phyloP scores from a whole-genome alignment of 208 protist species.

The Crithidia acanthocephali region DNA sequence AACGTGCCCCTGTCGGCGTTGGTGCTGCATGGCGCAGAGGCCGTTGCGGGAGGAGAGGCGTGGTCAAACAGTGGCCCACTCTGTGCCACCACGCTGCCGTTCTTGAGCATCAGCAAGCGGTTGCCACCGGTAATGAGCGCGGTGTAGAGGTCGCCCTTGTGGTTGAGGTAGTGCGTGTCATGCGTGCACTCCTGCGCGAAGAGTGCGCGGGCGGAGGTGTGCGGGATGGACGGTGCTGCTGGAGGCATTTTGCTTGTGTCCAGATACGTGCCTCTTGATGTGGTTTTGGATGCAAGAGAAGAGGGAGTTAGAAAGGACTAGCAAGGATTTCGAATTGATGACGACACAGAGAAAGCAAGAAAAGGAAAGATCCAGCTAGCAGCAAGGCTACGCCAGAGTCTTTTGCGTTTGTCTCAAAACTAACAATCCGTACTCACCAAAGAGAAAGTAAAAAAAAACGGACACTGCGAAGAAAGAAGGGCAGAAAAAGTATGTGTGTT shows the following conservation, averaged over 20 bases:
- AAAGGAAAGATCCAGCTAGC: too few species aligned
- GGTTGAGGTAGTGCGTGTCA: conserved; percentile 55
- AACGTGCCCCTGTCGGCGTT: neutral
- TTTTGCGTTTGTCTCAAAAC: too few species aligned
- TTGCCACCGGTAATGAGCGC: conserved; percentile 68
- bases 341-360: too few species aligned
- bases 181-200: conserved; percentile 74
- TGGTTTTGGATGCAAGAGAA: too few species aligned
- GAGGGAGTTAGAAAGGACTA: too few species aligned
- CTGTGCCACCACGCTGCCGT: conserved; percentile 47
- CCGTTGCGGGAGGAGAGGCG: neutral
- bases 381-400: too few species aligned
- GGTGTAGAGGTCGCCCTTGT: conserved; percentile 56
- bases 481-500: conserved; percentile 2
- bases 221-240: neutral
- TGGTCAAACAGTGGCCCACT: conserved; percentile 34
- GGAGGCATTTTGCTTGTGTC: neutral
- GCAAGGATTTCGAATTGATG: too few species aligned
- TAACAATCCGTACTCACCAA: too few species aligned
- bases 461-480: neutral
- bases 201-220: conserved; percentile 37
- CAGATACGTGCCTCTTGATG: too few species aligned
- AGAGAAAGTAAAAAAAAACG: conserved; percentile 9
- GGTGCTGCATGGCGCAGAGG: neutral
- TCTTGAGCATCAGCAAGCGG: conserved; percentile 64